Percentiles rank a stretch among this genome's conserved stretches.
Conservation (phyloP, 495 filamentous ascomycete species). For the Jackrogersella minutella region DNA sequence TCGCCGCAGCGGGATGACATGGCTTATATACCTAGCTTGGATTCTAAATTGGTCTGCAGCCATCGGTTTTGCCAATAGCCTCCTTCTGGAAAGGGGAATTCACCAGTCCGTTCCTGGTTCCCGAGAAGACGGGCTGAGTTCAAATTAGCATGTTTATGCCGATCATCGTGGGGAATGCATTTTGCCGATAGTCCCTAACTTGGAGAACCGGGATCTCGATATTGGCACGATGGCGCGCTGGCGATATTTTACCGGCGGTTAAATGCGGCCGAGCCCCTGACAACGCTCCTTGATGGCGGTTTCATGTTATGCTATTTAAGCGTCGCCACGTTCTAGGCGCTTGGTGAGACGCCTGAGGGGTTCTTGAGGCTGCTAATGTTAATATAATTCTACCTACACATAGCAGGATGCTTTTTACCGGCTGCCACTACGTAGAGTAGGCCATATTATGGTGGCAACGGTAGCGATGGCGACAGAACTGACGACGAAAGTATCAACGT, state of each 20-base stretch:
- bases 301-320: constrained; percentile 33
- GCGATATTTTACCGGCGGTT: constrained; percentile 39
- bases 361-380: constrained; percentile 18
- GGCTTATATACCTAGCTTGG: constrained; percentile 28
- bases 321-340: constrained; percentile 23
- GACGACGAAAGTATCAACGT: constrained; percentile 30
- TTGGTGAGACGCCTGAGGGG: constrained; percentile 13
- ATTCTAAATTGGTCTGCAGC: not conserved
- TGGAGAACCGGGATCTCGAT: constrained; percentile 30
- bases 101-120: constrained; percentile 35
- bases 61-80: constrained; percentile 23
- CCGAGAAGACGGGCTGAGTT: constrained; percentile 31
- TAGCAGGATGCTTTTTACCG: constrained; percentile 31
- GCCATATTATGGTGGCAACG: not conserved
- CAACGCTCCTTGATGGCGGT: constrained; percentile 11
- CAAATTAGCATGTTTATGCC: constrained; percentile 26
- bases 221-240: constrained; percentile 21
- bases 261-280: constrained; percentile 26
- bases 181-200: constrained; percentile 31
- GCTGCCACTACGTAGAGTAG: constrained; percentile 25
- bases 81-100: constrained; percentile 28
- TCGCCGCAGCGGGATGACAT: constrained; percentile 21
- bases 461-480: constrained; percentile 35
- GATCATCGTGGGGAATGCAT: constrained; percentile 37
- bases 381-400: constrained; percentile 27